Evolutionary conservation across 768 basidiomycete genomes (phyloP), one percentile per base, ranked within the genome.

Genomic region (Auricularia sp.): DNA sequence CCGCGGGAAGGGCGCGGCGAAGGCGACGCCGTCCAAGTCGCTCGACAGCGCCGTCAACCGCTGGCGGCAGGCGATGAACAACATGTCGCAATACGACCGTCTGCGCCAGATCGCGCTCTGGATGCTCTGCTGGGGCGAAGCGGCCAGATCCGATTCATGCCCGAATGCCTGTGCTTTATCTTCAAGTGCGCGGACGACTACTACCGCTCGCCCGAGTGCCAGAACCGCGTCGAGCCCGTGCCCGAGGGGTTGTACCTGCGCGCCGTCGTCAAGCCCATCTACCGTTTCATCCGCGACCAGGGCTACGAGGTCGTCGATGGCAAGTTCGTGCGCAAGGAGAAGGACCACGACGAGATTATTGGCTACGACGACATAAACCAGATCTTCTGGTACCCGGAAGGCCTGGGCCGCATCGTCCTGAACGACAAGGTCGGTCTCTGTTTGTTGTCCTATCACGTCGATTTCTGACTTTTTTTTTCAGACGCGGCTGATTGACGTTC

Each of bases 151-250:
- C 88, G 97, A 14, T 98, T 98, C 75, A 83, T 92, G 14, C 96
- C 97, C 2, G 97, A 99, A 74, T 95, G 93, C 71, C 78, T 99
- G 58, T 98, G 94, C 77, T 99, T 98, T 82, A 97, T 99, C 77
- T 99, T 99, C 88, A 99, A 99, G 77, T 98, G 97, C 72, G 97
- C 97, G 14, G 97, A 99, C 73, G 97, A 99, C 77, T 99, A 98
- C 75, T 99, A 99, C 75, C 94, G 97, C 33, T 93, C 91, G 3
- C 87, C 96, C n/a, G 97, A 98, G 71, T 99, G 97, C 70, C 97
- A 99, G 75, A 91, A 85, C 73, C 81, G 93, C 56, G 78, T 91
- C 54, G 95, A 98, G 62, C 87, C 95, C 0, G 93, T 98, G 0
- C 91, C 92, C 0, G 96, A 98, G 71, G 97, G 96, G 0, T 78